Evolutionary conservation across 768 basidiomycete genomes (phyloP).

Genomic region (Mycena maculata): DNA sequence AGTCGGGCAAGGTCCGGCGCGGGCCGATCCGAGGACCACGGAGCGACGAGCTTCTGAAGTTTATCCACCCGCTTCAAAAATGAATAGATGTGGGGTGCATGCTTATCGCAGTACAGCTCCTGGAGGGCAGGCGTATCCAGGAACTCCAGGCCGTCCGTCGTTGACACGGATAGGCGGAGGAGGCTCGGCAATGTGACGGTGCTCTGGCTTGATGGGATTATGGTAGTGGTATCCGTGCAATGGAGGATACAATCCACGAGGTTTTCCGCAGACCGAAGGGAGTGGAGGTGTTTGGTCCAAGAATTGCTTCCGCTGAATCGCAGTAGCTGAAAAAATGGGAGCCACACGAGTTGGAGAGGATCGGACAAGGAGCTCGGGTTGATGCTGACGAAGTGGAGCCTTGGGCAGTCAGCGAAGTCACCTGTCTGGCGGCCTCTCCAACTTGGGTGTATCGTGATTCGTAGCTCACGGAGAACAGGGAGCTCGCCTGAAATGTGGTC

Average conservation of each 20-base stretch:
- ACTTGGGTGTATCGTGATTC: not conserved
- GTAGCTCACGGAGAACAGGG: not conserved
- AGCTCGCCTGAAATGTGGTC: not conserved
- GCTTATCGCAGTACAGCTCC: not conserved
- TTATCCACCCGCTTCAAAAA: not conserved
- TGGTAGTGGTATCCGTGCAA: not conserved
- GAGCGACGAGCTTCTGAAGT: conserved; percentile 10
- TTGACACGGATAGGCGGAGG: not conserved
- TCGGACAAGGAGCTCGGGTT: not conserved
- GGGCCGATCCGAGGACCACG: not conserved
- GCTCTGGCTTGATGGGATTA: not conserved
- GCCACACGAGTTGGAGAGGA: not conserved
- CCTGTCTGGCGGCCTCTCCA: not conserved
- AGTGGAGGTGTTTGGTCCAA: not conserved
- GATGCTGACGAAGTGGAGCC: not conserved
- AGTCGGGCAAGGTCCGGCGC: not conserved
- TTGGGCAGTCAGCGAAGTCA: conserved; percentile 1
- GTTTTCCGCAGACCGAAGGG: not conserved
- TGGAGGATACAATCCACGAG: not conserved
- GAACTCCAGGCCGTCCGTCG: not conserved
- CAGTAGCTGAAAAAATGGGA: not conserved
- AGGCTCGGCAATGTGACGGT: not conserved
- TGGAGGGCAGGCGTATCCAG: not conserved
- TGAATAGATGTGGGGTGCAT: not conserved
- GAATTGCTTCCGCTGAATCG: not conserved